Evolutionary conservation across 2,329 filamentous ascomycete genomes (phyloP).

Genomic region (Pestalotiopsis fici): DNA sequence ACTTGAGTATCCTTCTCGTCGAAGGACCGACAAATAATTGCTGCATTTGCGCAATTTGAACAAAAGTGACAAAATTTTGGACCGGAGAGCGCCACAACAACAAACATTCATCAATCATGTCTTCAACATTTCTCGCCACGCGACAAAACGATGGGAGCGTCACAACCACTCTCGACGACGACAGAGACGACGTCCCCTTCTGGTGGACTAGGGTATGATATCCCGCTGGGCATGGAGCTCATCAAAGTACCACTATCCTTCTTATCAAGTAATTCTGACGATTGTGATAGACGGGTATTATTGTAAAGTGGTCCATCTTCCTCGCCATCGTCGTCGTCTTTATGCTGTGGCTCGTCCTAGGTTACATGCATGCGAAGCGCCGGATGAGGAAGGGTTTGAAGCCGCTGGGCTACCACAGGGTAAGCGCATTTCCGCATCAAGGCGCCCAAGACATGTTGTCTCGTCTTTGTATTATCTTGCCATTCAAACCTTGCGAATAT

Average conservation of each 20-base stretch:
- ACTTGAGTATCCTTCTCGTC: not conserved
- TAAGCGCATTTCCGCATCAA: slow-evolving; percentile 35
- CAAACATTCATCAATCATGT: not conserved
- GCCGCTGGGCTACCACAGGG: slow-evolving; percentile 71
- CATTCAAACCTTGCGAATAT: too few relatives aligned
- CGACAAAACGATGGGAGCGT: not conserved
- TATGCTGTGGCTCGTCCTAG: slow-evolving; percentile 63
- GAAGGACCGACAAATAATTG: not conserved
- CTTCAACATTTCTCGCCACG: slow-evolving; percentile 6
- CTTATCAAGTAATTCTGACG: not conserved
- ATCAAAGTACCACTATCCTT: not conserved
- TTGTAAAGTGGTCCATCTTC: slow-evolving; percentile 73
- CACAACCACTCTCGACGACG: not conserved
- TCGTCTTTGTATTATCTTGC: not conserved
- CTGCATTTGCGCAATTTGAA: not conserved
- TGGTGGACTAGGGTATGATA: slow-evolving; percentile 7
- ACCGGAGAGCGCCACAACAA: not conserved
- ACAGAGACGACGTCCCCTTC: slow-evolving; percentile 4
- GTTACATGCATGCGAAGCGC: slow-evolving; percentile 69
- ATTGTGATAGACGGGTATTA: slow-evolving; percentile 54
- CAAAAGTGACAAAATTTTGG: not conserved
- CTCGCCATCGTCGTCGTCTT: slow-evolving; percentile 60
- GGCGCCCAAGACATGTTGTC: not conserved
- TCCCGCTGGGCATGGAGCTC: not conserved
- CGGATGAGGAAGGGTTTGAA: slow-evolving; percentile 66